Base-by-base conservation (phyloP, 352 stramenopile species). In the Aphanomyces cochlioides region DNA sequence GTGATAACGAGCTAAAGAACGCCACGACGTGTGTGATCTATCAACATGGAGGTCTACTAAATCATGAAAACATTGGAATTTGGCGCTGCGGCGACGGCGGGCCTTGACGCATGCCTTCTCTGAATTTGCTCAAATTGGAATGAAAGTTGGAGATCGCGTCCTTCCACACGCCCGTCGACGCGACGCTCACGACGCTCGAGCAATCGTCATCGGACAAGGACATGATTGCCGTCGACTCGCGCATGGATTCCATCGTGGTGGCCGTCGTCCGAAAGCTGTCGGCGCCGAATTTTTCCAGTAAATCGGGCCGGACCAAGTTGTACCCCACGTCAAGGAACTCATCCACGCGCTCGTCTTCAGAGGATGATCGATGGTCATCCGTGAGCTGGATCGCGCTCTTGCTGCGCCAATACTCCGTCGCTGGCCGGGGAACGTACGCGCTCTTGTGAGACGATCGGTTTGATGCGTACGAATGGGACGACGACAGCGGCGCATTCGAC, bases 101-200 rank as follows among this genome's bases (percentile, higher is more conserved):
- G 28, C 28, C 28, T 28, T 28, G 28, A 2, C 41, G 45, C 64
- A 61, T 70, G 47, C 7, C 48, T 37, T 54, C 47, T 39, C 61
- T 70, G 40, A 70, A 70, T 5, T 3, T 59, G 3, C 53, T 17
- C 10, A 70, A 17, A 40, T 70, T 54, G 38, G 13, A 21, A 36
- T 56, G 64, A 43, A 70, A 70, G 47, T 61, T 15, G 7, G 64
- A 70, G 19, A 70, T 70, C 12, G 64, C 64, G 39, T 70, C 64
- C 8, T 19, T 60, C 64, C 64, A 70, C 4, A 70, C 47, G 12
- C 39, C 64, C 12, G 43, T 61, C 4, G 48, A 56, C 4, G 56
- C 47, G 15, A 21, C 36, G 39, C 21, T 39, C 15, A 41, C 47
- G 21, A 67, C 7, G 41, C 47, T 54, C 43, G 43, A 50, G 43